Evolutionary conservation across 2,329 filamentous ascomycete species (phyloP), one percentile per base, ranked within the genome.

Genomic region (Colletotrichum sojae): DNA sequence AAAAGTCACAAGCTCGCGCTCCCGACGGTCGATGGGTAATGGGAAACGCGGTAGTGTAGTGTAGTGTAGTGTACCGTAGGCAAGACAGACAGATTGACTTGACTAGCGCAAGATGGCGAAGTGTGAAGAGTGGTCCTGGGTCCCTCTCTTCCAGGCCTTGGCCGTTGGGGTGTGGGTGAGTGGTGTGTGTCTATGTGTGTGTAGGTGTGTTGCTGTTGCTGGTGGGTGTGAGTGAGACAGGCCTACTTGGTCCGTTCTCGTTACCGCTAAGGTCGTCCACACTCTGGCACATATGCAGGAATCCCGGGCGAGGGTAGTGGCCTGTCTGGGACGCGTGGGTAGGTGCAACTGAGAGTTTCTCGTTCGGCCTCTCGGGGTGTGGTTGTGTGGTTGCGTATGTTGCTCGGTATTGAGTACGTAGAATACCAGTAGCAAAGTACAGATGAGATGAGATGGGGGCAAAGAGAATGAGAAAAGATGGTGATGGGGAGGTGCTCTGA

Each of bases 51-150:
- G 55, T 18, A 48, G 16, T 25, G 22, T 25, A 25, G 22, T 25
- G 55, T 18, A 48, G 16, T 25, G 22, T 25, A 25, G 22, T 25
- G 22, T 25, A 25, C 22, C 22, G n/a, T 15, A 18, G 48, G 39
- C 22, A 54, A 36, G 31, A 36, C 49, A 53, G 59, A 36, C 59
- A 62, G 62, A 55, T 66, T 65, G 66, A 65, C 66, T 69, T 66
- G 66, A 69, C 61, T 69, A 69, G 66, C 66, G 62, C 62, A 65
- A 59, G 62, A 60, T 45, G 55, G 62, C 27, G 31, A 60, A 46
- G 61, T 25, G 66, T 59, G 61, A 65, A 67, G 63, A 69, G 66
- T 69, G 61, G 66, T 60, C 61, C 48, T 52, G 20, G 31, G 55
- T 48, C 54, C 48, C 25, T 49, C 60, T 64, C 60, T 64, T 55